A percentile compares a stretch with the other conserved stretches of the same genome.
These are phyloP conservation scores for Claviceps citrina DNA, from an alignment of 2,329 filamentous ascomycete species.

Conservation along the genomic window DNA sequence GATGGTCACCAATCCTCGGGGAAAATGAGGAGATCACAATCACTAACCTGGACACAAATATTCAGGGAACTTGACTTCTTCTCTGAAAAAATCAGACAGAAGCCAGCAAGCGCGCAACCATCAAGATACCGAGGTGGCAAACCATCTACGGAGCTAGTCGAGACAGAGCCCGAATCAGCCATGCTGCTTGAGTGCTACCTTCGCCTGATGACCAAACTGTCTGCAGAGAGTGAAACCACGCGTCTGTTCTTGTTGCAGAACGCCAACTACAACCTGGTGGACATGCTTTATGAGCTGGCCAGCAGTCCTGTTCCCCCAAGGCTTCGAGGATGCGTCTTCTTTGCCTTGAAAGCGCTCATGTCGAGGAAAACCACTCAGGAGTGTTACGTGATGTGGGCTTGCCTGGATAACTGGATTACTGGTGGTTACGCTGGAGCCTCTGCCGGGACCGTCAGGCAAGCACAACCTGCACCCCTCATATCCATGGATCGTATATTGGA, in stretches of 20 bases:
- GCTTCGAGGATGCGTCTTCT: slow-evolving; percentile 71
- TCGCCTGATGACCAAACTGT: slow-evolving; percentile 70
- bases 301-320: slow-evolving; percentile 61
- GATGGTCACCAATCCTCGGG: slow-evolving; percentile 60
- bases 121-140: slow-evolving; percentile 41
- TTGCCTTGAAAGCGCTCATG: slow-evolving; percentile 60
- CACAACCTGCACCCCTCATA: slow-evolving; percentile 20
- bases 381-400: slow-evolving; percentile 62
- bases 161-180: slow-evolving; percentile 78
- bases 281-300: slow-evolving; percentile 63
- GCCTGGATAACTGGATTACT: slow-evolving; percentile 65
- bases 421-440: slow-evolving; percentile 34
- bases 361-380: slow-evolving; percentile 54
- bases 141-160: slow-evolving; percentile 49
- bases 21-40: slow-evolving; percentile 68
- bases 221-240: slow-evolving; percentile 55
- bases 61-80: slow-evolving; percentile 82
- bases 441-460: slow-evolving; percentile 18
- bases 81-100: slow-evolving; percentile 61
- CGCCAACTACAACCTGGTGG: slow-evolving; percentile 50
- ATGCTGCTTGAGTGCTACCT: slow-evolving; percentile 95
- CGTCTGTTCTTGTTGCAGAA: slow-evolving; percentile 58
- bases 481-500: slow-evolving; percentile 53
- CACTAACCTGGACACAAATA: slow-evolving; percentile 85
- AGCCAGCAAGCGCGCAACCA: slow-evolving; percentile 32